These are phyloP conservation scores for Annulohypoxylon maeteangense DNA, from an alignment of 495 filamentous ascomycete genomes.

Conservation along the genomic window DNA sequence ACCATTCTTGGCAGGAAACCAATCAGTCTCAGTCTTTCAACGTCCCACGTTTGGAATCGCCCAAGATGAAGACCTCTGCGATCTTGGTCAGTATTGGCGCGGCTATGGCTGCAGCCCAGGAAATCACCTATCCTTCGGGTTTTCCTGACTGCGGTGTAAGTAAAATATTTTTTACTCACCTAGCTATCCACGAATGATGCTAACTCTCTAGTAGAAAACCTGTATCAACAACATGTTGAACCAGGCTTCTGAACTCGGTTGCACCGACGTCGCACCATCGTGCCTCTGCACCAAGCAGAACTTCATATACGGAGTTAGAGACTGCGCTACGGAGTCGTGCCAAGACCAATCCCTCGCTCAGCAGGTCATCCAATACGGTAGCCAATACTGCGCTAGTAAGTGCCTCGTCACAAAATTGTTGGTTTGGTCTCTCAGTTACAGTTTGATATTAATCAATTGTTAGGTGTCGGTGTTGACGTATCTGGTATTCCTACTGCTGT, in stretches of 20 bases:
- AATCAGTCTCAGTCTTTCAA: constrained; percentile 8
- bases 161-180: constrained; percentile 21
- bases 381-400: constrained; percentile 49
- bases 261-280: constrained; percentile 60
- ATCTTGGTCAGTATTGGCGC: constrained; percentile 49
- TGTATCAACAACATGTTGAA: constrained; percentile 79
- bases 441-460: constrained; percentile 13
- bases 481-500: constrained; percentile 42
- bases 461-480: constrained; percentile 41
- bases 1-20: constrained; percentile 36
- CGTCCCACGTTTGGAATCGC: constrained; percentile 24
- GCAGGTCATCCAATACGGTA: constrained; percentile 49
- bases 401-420: not conserved
- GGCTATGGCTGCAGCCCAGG: constrained; percentile 45
- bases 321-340: constrained; percentile 80
- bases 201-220: constrained; percentile 63
- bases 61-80: constrained; percentile 55
- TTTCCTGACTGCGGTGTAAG: constrained; percentile 57
- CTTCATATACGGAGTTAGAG: constrained; percentile 80
- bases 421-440: not conserved
- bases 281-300: constrained; percentile 77
- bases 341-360: constrained; percentile 45
- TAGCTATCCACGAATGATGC: not conserved
- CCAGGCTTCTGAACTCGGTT: constrained; percentile 70
- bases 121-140: constrained; percentile 36